Percentiles rank a stretch among this genome's conserved stretches.
These are phyloP conservation scores for Ustilago loliicola DNA, from an alignment of 1,284 basidiomycete genomes.

Conservation along the genomic window DNA sequence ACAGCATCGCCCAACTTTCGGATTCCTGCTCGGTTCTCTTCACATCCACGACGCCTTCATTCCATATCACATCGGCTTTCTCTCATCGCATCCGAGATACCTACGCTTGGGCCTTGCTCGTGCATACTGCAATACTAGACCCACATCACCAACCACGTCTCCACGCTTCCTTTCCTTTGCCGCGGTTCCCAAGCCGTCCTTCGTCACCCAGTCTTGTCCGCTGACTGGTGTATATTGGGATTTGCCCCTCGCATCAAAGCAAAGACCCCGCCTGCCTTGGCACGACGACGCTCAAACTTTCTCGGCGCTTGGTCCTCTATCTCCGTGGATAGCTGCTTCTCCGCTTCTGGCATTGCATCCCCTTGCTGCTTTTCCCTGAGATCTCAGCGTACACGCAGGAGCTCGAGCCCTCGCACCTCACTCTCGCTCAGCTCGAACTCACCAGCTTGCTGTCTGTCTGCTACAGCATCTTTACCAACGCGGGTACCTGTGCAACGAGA, in stretches of 20 bases:
- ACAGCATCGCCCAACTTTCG: too few relatives aligned
- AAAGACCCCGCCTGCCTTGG: not conserved
- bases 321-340: not conserved
- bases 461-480: not conserved
- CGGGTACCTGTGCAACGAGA: not conserved
- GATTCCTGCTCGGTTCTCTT: not conserved
- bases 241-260: not conserved
- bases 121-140: not conserved
- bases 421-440: not conserved
- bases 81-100: not conserved
- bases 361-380: too few relatives aligned
- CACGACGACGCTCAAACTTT: not conserved
- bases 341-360: not conserved
- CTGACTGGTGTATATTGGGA: not conserved
- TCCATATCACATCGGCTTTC: not conserved
- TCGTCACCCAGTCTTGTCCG: not conserved
- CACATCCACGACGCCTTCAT: not conserved
- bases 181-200: not conserved
- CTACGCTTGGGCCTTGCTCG: not conserved
- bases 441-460: not conserved
- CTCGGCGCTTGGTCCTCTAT: not conserved
- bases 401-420: constrained; percentile 8
- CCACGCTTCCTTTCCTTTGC: not conserved
- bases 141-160: not conserved
- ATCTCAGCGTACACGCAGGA: not conserved